Percentiles rank a stretch among this genome's conserved stretches.
phyloP scores from a whole-genome alignment of 2,329 filamentous ascomycete genomes.

The Triangularia verruculosa region DNA sequence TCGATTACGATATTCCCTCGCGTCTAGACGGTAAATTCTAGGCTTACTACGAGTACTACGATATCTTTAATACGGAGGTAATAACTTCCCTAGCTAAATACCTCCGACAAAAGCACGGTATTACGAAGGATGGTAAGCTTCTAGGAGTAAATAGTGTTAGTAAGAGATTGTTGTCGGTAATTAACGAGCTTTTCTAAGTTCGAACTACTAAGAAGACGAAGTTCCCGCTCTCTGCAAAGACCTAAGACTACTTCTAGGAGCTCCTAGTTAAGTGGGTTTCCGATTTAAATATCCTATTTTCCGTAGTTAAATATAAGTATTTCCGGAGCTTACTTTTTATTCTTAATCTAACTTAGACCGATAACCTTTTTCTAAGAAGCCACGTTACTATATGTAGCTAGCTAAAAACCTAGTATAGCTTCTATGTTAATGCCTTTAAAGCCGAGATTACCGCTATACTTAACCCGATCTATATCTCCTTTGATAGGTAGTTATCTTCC shows the following conservation, averaged over 20 bases:
- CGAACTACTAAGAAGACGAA: not conserved
- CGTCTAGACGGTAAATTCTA: not conserved
- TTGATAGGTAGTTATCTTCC: no score
- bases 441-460: no score
- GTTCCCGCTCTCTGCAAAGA: not conserved
- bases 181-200: not conserved
- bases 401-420: no score
- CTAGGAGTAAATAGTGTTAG: not conserved
- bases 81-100: not conserved
- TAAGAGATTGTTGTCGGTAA: not conserved
- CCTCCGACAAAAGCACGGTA: not conserved
- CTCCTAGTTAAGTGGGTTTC: not conserved
- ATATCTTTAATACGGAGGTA: not conserved
- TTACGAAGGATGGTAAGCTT: not conserved
- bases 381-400: no score
- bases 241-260: not conserved
- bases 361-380: no score
- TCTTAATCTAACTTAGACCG: no score
- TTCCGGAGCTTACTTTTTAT: no score
- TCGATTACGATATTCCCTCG: no score
- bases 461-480: no score
- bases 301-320: no score
- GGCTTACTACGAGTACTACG: not conserved
- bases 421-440: no score
- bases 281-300: no score